Base-by-base conservation (phyloP, 768 basidiomycete genomes). In the Trametes cubensis region DNA sequence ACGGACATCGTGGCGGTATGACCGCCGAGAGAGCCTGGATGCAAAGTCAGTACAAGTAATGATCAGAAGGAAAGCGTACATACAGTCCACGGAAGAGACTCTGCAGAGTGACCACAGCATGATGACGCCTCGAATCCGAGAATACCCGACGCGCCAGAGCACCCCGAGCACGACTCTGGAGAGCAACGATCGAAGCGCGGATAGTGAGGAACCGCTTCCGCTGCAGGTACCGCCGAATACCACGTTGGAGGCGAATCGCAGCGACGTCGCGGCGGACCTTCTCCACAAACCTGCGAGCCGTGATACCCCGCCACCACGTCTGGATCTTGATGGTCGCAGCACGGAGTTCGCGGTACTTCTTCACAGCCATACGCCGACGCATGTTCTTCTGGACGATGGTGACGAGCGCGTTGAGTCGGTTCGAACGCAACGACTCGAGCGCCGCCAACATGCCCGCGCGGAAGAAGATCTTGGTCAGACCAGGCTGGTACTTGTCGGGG, bases 341-440 rank as follows among this genome's bases (percentile, higher is more conserved):
- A 38, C 93, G 86, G 48, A 94, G 80, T 56, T 81, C 76, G 59
- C 82, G 83, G 70, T 95, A 99, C 53, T 81, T 84, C 72, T 90
- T 92, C 62, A 89, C 82, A 7, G 92, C 94, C 81, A 97, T 83
- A 48, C 85, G 83, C 55, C 96, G 81, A 51, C 91, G 85, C 81
- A 98, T 89, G 75, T 98, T 98, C 85, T 98, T 98, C 79, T 98
- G 97, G 3, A 99, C 90, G 54, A 97, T 85, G 14, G 95, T 97
- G 63, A 95, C 94, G 77, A 99, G 85, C 21, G 87, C 80, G 71
- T 96, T 95, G 55, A 98, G 83, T 61, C 92, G 83, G 62, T 91
- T 87, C 7, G 94, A 88, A 42, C 97, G 91, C 58, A 95, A 81
- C 17, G 92, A 86, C 77, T 99, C 97, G 47, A 99, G 82, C 6